phyloP scores from a whole-genome alignment of 768 basidiomycete genomes.

The Lepiota venenata region DNA sequence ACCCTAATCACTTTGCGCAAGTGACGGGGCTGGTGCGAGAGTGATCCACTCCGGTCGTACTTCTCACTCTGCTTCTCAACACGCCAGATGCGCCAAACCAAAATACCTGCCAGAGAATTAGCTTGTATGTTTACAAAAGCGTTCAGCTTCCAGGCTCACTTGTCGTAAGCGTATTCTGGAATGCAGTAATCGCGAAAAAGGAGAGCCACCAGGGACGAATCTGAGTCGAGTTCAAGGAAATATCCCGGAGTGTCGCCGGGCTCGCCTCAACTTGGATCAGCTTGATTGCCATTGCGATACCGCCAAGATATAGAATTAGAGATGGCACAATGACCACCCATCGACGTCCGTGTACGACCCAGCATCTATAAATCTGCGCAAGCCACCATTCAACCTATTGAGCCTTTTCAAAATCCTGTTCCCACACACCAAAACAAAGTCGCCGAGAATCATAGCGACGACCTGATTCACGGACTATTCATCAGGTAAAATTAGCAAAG shows the following conservation, averaged over 20 bases:
- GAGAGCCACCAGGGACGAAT: neutral
- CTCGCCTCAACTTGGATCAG: neutral
- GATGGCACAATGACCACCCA: conserved; percentile 9
- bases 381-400: no score
- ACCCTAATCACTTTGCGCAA: conserved; percentile 6
- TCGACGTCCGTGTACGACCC: conserved; percentile 8
- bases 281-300: neutral
- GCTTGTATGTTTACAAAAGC: neutral
- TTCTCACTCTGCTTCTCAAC: conserved; percentile 4
- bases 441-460: conserved; percentile 9
- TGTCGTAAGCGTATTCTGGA: conserved; percentile 3
- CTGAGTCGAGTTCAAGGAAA: neutral
- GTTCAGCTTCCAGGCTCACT: neutral
- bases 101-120: neutral
- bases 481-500: neutral
- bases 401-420: no score
- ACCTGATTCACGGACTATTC: conserved; percentile 6
- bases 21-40: neutral
- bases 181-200: conserved; percentile 1
- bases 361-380: conserved; percentile 7
- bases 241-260: neutral
- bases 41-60: neutral
- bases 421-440: conserved; percentile 9
- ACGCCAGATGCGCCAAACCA: conserved; percentile 8
- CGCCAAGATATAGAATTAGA: neutral